Conservation (phyloP, 768 basidiomycete genomes). For the Boletus barrowsii region DNA sequence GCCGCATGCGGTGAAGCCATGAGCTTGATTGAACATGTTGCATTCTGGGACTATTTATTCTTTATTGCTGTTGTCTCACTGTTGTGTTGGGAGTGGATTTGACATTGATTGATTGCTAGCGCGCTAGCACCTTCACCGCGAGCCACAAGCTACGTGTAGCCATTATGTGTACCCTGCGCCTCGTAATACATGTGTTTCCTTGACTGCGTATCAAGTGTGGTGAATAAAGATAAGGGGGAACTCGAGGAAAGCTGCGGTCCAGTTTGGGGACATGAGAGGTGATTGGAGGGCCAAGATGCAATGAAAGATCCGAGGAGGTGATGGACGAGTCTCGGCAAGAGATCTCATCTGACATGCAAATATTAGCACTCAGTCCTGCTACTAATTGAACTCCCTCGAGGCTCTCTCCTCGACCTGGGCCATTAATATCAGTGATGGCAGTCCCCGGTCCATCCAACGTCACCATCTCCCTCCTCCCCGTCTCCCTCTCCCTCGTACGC, state of each 20-base stretch:
- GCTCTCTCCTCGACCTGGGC: background rate
- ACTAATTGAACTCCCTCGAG: background rate
- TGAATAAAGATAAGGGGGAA: conserved; percentile 2
- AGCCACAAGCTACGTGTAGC: conserved; percentile 4
- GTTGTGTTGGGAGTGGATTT: conserved; percentile 7
- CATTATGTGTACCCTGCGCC: conserved; percentile 6
- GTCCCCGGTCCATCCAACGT: conserved; percentile 30
- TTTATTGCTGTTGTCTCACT: conserved; percentile 33
- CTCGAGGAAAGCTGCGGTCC: too few species aligned
- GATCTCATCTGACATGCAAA: conserved; percentile 16
- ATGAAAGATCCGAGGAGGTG: too few species aligned
- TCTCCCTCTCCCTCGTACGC: conserved; percentile 69
- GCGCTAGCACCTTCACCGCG: background rate
- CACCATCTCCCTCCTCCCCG: conserved; percentile 71
- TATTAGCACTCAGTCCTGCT: conserved; percentile 6
- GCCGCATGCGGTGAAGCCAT: conserved; percentile 10
- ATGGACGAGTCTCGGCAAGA: background rate
- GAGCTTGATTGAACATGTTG: background rate
- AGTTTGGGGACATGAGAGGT: background rate
- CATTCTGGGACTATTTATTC: conserved; percentile 28
- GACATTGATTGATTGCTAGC: background rate
- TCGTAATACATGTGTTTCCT: conserved; percentile 3
- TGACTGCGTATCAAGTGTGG: background rate
- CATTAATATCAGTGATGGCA: conserved; percentile 21
- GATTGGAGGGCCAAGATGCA: background rate